These are phyloP conservation scores for Dactylorhiza incarnata DNA, from an alignment of 106 monocot genomes.

Conservation along the genomic window DNA sequence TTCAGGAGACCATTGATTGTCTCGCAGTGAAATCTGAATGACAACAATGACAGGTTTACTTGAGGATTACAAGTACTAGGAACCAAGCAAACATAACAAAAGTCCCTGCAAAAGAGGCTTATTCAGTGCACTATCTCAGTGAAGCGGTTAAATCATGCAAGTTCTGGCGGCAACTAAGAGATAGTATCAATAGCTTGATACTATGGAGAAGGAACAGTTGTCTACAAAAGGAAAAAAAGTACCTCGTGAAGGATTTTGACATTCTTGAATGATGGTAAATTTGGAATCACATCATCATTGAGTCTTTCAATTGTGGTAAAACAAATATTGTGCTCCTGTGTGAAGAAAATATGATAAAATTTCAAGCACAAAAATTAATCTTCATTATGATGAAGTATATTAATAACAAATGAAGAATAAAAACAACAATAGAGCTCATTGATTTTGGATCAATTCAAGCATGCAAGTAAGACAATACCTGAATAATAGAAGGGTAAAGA, in stretches of 20 bases:
- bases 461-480: too few species aligned
- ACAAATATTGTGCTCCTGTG: constrained; percentile 98
- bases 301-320: constrained; percentile 86
- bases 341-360: too few species aligned
- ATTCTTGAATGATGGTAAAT: constrained; percentile 64
- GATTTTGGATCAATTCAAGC: neutral
- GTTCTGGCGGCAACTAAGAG: constrained; percentile 1
- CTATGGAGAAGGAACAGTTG: neutral
- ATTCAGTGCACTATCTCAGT: neutral
- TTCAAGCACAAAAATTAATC: neutral
- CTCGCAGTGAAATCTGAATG: too few species aligned
- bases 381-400: constrained; percentile 1
- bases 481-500: too few species aligned
- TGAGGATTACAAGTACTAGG: too few species aligned
- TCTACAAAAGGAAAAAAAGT: constrained; percentile 10
- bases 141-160: neutral
- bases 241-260: constrained; percentile 87
- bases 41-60: too few species aligned
- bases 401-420: neutral
- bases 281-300: constrained; percentile 37
- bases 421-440: neutral
- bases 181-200: neutral
- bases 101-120: neutral
- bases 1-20: too few species aligned
- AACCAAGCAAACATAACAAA: too few species aligned